Base-by-base conservation (phyloP, 768 basidiomycete genomes). In the Dictyophora rubrovolvata region DNA sequence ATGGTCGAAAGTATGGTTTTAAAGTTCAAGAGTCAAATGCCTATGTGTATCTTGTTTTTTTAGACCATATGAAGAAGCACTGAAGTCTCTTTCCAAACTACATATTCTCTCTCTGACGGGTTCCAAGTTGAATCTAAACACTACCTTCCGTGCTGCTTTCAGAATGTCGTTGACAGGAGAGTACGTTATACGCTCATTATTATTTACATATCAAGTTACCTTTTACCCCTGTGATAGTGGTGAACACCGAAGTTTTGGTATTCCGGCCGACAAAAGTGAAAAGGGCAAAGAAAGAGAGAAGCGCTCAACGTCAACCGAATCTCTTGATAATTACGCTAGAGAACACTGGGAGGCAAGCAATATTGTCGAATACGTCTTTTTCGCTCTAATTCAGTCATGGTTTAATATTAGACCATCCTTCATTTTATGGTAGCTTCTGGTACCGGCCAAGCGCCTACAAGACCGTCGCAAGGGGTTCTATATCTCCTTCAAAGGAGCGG, bases 391-490 rank as follows among this genome's bases (percentile, higher is more conserved):
- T 48, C 22, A 21, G 35, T 20, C 22, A 23, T 49, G 12, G 63
- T 18, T 42, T 33, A 9, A 21, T 48, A 50, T 33, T 62, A 98
- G 93, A 93, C 92, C 0, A 95, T 98, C 65, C 78, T 98, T 48
- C 93, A 97, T 71, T 98, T 90, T 68, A 96, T 99, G 93, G 96
- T 99, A 3, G 93, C 91, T 9, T 95, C 89, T 34, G 89, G 85
- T 12, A 83, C 82, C 28, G 89, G 84, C n/a, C 82, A 88, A 68
- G 74, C 79, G 37, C 82, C 87, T 22, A 73, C 84, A 8, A 83
- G 81, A 68, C 92, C 93, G 6, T 89, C 89, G 0, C 82, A 84
- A 62, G 88, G 85, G 18, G 93, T 98, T 14, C 75, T 95, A 9
- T 87, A 83, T 66, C 78, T 98, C 7, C 77, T 99, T 1, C 78